phyloP scores from a whole-genome alignment of 805 yeast genomes.

The Saccharomycopsis sp. region DNA sequence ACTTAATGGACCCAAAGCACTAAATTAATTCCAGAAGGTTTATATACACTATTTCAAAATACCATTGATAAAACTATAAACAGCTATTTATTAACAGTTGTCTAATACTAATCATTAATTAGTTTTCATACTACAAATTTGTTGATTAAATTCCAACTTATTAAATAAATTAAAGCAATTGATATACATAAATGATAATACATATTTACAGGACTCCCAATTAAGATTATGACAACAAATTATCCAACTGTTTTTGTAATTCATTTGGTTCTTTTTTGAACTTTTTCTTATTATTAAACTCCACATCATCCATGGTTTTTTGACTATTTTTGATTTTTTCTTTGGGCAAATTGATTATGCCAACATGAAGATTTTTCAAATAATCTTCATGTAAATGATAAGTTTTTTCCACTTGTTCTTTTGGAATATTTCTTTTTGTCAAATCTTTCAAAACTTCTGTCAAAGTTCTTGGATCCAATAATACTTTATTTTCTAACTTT shows the following conservation, averaged over 20 bases:
- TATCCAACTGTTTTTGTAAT: conserved; percentile 5
- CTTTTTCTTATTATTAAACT: conserved; percentile 4
- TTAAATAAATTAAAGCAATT: too few species aligned
- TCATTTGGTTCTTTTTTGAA: neutral
- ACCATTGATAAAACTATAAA: too few species aligned
- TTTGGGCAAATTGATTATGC: conserved; percentile 9
- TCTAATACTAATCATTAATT: too few species aligned
- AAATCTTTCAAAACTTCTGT: conserved; percentile 13
- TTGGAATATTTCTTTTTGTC: conserved; percentile 5
- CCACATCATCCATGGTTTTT: conserved; percentile 12
- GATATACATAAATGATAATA: too few species aligned
- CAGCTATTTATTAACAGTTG: too few species aligned
- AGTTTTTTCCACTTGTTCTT: conserved; percentile 3
- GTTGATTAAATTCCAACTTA: too few species aligned
- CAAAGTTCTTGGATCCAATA: conserved; percentile 16
- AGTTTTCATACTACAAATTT: too few species aligned
- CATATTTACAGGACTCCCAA: too few species aligned
- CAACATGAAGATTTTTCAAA: conserved; percentile 3
- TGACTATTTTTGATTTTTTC: conserved; percentile 5
- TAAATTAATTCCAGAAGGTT: too few species aligned
- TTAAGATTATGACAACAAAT: too few species aligned
- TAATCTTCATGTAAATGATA: conserved; percentile 9
- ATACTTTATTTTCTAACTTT: conserved; percentile 3
- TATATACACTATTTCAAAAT: too few species aligned
- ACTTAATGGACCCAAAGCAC: too few species aligned